phyloP scores from a whole-genome alignment of 1,284 basidiomycete species.

The Ganoderma lingzhi region DNA sequence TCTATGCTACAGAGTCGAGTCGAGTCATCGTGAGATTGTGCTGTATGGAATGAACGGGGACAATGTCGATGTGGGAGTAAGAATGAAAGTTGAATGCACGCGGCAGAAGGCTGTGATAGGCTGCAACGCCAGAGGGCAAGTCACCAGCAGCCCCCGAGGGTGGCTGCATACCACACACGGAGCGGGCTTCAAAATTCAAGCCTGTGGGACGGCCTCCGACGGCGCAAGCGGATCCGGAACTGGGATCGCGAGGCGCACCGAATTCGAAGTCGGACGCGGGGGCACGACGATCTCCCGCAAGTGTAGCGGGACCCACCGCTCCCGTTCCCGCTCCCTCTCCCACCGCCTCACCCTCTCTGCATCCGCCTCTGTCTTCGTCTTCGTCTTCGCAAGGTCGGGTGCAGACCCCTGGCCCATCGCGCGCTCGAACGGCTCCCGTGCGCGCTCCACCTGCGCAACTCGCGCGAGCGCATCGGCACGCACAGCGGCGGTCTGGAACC shows the following conservation, averaged over 20 bases:
- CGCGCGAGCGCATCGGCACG: constrained; percentile 21
- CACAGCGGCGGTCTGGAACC: constrained; percentile 30
- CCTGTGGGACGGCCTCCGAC: neutral
- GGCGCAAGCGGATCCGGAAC: neutral
- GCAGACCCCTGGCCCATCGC: constrained; percentile 6
- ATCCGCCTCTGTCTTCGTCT: neutral
- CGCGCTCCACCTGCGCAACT: constrained; percentile 4
- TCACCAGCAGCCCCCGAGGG: neutral
- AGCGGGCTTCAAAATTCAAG: neutral
- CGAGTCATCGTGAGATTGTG: neutral
- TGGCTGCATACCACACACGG: neutral
- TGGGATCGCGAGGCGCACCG: neutral
- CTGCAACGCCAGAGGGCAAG: neutral
- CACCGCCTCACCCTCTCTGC: constrained; percentile 3
- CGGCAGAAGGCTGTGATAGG: neutral
- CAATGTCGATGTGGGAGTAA: neutral
- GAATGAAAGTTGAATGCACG: neutral
- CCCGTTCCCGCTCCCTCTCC: constrained; percentile 17
- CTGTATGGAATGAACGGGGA: neutral
- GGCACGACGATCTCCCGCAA: constrained; percentile 20
- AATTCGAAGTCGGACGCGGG: constrained; percentile 9
- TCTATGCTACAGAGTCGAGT: constrained; percentile 8
- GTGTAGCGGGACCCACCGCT: constrained; percentile 25
- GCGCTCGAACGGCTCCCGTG: constrained; percentile 10
- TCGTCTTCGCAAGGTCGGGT: neutral